These are phyloP conservation scores for Setaria viridis DNA, from an alignment of 202 grass and related monocot species.

Conservation along the genomic window DNA sequence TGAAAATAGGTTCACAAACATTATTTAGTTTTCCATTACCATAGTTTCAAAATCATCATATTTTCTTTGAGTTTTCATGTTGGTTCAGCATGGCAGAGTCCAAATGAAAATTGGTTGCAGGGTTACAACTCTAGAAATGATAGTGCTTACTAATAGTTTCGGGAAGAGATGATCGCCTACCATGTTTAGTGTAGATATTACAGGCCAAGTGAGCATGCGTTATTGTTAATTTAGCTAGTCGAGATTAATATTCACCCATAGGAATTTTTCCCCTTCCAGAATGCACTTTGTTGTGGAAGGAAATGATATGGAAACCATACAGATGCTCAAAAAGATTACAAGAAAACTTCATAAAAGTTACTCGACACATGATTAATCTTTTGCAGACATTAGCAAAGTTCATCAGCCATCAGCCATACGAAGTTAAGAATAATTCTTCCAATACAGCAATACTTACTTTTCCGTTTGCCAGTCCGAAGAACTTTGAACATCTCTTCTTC, in stretches of 20 bases:
- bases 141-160: not conserved
- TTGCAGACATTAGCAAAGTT: not conserved
- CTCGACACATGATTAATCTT: not conserved
- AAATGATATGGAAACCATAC: not conserved
- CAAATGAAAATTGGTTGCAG: not conserved
- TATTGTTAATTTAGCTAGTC: not conserved
- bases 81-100: not conserved
- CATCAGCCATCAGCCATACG: not conserved
- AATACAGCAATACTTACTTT: slow-evolving; percentile 54
- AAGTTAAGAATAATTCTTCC: not conserved
- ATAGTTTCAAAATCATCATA: not conserved
- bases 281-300: not conserved
- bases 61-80: not conserved
- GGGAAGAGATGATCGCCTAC: not conserved
- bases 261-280: not conserved
- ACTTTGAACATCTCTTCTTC: slow-evolving; percentile 89
- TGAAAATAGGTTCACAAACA: slow-evolving; percentile 15
- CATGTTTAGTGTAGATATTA: not conserved
- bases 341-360: not conserved
- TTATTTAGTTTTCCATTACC: not conserved
- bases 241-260: not conserved
- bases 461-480: slow-evolving; percentile 67
- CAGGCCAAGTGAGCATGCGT: not conserved
- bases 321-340: not conserved
- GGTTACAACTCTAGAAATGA: not conserved